phyloP scores from a whole-genome alignment of 495 filamentous ascomycete species.

The Neurospora sp. region DNA sequence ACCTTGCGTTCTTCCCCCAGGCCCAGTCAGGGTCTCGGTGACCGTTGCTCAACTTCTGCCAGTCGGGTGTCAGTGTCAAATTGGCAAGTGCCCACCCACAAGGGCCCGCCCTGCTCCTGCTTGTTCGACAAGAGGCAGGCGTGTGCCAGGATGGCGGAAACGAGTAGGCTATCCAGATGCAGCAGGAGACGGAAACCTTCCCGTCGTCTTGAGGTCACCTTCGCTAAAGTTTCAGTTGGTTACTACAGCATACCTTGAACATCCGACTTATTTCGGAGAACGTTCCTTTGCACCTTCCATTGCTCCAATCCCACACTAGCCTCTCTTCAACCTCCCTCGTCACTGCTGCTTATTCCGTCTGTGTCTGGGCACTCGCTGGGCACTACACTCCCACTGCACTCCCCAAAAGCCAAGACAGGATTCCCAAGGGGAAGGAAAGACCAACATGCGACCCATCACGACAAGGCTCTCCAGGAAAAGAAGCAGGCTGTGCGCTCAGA shows the following conservation, averaged over 20 bases:
- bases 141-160: background rate
- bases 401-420: background rate
- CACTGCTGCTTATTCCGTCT: background rate
- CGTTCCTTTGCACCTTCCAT: background rate
- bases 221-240: background rate
- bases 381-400: background rate
- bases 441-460: background rate
- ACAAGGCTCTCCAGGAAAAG: background rate
- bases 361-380: background rate
- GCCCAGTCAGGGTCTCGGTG: background rate
- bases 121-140: background rate
- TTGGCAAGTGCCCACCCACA: background rate
- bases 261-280: background rate
- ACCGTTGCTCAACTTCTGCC: background rate
- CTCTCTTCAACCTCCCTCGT: background rate
- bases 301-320: background rate
- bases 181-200: background rate
- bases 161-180: background rate
- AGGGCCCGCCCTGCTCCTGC: background rate
- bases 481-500: background rate
- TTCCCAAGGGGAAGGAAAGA: background rate
- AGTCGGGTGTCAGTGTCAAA: background rate
- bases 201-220: background rate
- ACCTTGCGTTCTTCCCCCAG: background rate
- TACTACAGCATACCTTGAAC: background rate